Conservation (phyloP, 768 basidiomycete genomes). For the Boletus insuetus region DNA sequence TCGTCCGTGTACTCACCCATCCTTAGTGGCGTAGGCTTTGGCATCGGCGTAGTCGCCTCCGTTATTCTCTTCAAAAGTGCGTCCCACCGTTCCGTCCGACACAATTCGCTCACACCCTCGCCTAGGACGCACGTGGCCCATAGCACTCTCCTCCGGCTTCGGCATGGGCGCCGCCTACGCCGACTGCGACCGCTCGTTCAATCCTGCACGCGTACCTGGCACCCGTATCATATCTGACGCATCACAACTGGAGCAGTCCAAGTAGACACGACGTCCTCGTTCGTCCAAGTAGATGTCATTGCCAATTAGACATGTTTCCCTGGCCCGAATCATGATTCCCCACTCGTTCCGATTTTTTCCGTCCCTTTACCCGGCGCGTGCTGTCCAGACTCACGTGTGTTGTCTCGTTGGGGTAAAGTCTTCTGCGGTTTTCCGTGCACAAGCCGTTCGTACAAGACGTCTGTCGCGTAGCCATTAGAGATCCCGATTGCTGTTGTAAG, state of each 20-base stretch:
- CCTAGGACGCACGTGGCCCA: conserved; percentile 88
- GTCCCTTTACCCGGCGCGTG: conserved; percentile 3
- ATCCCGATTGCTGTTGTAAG: not conserved
- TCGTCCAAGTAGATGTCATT: not conserved
- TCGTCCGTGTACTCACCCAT: conserved; percentile 5
- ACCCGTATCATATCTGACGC: conserved; percentile 73
- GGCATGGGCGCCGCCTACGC: conserved; percentile 85
- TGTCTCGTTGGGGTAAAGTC: conserved; percentile 29
- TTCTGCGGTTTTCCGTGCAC: conserved; percentile 50
- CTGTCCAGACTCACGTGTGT: not conserved
- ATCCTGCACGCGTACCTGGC: conserved; percentile 84
- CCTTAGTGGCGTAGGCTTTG: conserved; percentile 80
- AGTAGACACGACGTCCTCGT: conserved; percentile 7
- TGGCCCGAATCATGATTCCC: conserved; percentile 2
- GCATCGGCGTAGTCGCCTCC: conserved; percentile 83
- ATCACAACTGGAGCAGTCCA: conserved; percentile 32
- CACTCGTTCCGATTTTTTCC: conserved; percentile 19
- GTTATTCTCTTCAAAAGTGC: conserved; percentile 89
- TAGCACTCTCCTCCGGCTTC: conserved; percentile 83
- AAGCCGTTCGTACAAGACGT: conserved; percentile 64
- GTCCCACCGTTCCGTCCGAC: conserved; percentile 33
- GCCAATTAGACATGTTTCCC: not conserved
- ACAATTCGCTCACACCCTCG: conserved; percentile 5
- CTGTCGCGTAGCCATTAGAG: conserved; percentile 35
- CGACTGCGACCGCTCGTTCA: conserved; percentile 92